A percentile compares a stretch with the other conserved stretches of the same genome.
These are phyloP conservation scores for Colletotrichum sp. DNA, from an alignment of 2,329 filamentous ascomycete genomes.

Conservation along the genomic window DNA sequence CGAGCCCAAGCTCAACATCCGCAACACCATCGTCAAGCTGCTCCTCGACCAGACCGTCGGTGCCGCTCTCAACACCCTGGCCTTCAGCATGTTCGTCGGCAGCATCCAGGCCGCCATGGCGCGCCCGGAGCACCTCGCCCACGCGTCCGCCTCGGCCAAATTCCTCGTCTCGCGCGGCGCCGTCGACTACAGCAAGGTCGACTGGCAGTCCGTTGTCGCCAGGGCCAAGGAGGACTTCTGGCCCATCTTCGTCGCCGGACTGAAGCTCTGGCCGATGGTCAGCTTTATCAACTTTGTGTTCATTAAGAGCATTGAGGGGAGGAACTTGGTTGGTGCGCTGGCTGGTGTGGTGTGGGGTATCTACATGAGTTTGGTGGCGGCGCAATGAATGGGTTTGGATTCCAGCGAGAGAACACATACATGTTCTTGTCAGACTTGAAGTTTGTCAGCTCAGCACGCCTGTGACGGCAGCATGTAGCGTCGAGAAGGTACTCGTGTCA, in stretches of 20 bases:
- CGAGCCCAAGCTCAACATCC: conserved; percentile 60
- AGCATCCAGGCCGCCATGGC: conserved; percentile 58
- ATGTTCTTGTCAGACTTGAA: background rate
- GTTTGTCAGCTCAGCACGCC: background rate
- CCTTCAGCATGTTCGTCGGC: conserved; percentile 66
- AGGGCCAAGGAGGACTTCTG: conserved; percentile 61
- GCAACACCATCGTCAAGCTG: conserved; percentile 72
- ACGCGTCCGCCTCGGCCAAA: conserved; percentile 34
- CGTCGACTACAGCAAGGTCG: conserved; percentile 50
- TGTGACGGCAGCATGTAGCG: background rate
- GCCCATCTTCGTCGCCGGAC: conserved; percentile 70
- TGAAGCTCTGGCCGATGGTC: conserved; percentile 73
- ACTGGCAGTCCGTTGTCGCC: conserved; percentile 48
- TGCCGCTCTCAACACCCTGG: conserved; percentile 67
- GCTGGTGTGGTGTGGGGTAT: conserved; percentile 78
- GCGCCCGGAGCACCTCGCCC: conserved; percentile 34
- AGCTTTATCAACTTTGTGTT: conserved; percentile 72
- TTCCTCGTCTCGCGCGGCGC: conserved; percentile 37
- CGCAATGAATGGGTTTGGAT: conserved; percentile 21
- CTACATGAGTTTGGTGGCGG: conserved; percentile 71
- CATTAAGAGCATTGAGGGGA: conserved; percentile 72
- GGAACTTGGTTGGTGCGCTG: conserved; percentile 73
- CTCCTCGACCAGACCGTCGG: conserved; percentile 72
- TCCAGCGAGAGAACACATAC: background rate
- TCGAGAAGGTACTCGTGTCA: background rate